Base-by-base conservation (phyloP, 352 stramenopile genomes). In the Phytophthora fragariaefolia region DNA sequence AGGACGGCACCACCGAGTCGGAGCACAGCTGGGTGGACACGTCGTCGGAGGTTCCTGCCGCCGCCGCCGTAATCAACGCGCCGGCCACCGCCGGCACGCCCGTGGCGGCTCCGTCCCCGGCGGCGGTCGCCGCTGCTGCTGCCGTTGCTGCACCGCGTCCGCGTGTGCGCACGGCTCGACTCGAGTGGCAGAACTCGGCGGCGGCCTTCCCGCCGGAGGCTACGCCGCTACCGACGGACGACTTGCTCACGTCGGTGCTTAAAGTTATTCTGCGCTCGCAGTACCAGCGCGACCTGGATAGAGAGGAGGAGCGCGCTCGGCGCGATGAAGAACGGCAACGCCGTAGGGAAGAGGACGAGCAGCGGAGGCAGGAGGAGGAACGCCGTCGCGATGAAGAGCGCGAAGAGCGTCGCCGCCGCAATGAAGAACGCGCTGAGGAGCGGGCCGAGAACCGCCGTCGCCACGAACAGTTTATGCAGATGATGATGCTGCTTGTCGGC, bases 381-480 rank as follows among this genome's bases (percentile, higher is more conserved):
- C 67, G 63, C 64, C 67, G 71, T 46, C 71, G 71, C 30, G 63
- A 75, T 53, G 71, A 79, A 64, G 67, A 79, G 38, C 71, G 71
- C 5, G 71, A 79, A 58, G 63, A 71, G 23, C 52, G 61, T 22
- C 70, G 70, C 28, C 70, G 66, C 24, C 62, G 60, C 48, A 63
- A 45, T 62, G 70, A 74, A 69, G 70, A 72, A 58, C 70, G 66
- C 24, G 56, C 55, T 5, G 70, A 77, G 59, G 65, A 76, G 43
- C 71, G 67, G 15, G 71, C 66, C 3, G 71, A 79, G 46, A 74
- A 68, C 52, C 68, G 58, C n/a, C 71, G 69, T 34, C 59, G 67
- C 51, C 67, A 79, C 49, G 71, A 79, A 45, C 67, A 79, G 59
- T 69, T 79, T 34, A 79, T 79, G 71, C 67, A 79, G 43, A 74